A percentile compares a stretch with the other conserved stretches of the same genome.
phyloP scores from a whole-genome alignment of 768 basidiomycete genomes.

The Amanita molliuscula region DNA sequence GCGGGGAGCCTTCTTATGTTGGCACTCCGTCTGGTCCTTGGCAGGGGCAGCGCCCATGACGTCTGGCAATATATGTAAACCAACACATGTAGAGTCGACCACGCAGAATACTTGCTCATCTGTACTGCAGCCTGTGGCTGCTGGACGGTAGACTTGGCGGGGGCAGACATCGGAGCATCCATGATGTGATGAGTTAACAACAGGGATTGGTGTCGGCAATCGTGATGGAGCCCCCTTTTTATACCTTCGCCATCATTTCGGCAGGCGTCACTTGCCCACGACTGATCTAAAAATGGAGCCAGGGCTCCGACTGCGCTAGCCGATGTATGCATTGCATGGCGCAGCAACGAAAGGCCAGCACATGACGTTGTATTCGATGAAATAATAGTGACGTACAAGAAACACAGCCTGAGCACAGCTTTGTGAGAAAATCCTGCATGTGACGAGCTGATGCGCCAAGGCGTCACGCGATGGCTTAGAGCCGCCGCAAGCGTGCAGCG shows the following conservation, averaged over 20 bases:
- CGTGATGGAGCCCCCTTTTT: neutral
- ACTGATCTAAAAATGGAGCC: neutral
- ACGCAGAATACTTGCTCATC: constrained; percentile 43
- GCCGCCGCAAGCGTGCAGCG: no score
- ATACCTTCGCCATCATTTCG: neutral
- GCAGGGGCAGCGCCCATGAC: constrained; percentile 30
- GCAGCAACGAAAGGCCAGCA: neutral
- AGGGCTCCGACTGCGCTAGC: neutral
- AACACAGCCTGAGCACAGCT: no score
- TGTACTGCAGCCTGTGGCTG: constrained; percentile 52
- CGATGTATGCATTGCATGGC: neutral
- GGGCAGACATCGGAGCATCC: constrained; percentile 12
- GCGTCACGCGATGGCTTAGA: no score
- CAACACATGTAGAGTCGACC: neutral
- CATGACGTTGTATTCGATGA: no score
- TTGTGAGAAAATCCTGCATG: no score
- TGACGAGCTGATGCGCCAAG: no score
- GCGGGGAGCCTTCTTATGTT: constrained; percentile 42
- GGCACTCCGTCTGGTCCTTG: constrained; percentile 20
- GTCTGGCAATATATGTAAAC: constrained; percentile 19
- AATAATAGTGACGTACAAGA: no score
- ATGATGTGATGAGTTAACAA: neutral
- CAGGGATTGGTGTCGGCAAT: neutral
- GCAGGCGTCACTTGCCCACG: neutral
- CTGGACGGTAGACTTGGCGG: constrained; percentile 27